Percentiles rank a stretch among this genome's conserved stretches.
Conservation (phyloP, 176 grass and related monocot species). For the Alopecurus myosuroides region DNA sequence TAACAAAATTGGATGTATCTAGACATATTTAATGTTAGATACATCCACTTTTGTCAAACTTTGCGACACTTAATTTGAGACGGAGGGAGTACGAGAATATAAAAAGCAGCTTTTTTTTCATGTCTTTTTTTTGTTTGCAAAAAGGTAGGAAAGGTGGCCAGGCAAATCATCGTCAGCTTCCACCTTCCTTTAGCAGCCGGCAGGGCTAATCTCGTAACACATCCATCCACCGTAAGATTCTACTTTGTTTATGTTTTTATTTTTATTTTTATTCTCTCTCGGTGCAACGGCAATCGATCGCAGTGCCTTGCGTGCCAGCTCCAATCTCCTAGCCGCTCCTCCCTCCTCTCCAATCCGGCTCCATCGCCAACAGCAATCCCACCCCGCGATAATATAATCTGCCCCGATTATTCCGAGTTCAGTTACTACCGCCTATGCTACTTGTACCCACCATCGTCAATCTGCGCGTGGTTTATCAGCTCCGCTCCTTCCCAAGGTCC, state of each 20-base stretch:
- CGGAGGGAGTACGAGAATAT: too few species aligned
- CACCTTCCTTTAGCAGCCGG: background rate
- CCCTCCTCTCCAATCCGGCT: background rate
- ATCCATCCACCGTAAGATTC: background rate
- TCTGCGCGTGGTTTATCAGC: constrained; percentile 18
- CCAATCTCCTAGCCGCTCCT: constrained; percentile 12
- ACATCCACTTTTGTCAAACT: too few species aligned
- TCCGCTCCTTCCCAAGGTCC: background rate
- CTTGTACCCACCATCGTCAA: background rate
- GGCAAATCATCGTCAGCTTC: background rate
- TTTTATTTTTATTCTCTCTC: background rate
- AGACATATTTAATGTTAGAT: too few species aligned
- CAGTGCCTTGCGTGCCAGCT: constrained; percentile 34
- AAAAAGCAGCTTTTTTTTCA: too few species aligned
- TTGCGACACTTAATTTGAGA: too few species aligned
- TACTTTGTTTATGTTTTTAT: background rate
- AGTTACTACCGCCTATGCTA: background rate
- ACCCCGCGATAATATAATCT: background rate
- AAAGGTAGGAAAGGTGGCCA: background rate
- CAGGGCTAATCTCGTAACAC: constrained; percentile 12
- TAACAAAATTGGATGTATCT: too few species aligned
- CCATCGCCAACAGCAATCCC: background rate
- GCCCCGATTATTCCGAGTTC: background rate
- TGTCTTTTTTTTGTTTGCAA: background rate
- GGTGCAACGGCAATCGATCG: constrained; percentile 34